Evolutionary conservation across 2,329 filamentous ascomycete species (phyloP).

Genomic region (Aspergillus sp.): DNA sequence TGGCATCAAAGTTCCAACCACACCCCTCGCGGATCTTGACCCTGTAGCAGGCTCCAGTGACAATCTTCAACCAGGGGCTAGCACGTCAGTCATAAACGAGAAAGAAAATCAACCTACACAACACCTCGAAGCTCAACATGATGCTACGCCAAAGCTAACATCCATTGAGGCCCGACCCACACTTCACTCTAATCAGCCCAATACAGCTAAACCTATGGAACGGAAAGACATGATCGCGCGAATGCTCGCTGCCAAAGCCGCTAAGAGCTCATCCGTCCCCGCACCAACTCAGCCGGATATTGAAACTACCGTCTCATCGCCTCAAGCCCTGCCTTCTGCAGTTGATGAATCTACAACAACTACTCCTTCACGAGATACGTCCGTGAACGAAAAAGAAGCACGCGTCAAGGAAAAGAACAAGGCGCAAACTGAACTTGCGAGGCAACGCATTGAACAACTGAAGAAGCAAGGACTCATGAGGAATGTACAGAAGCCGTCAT

Average conservation of each 20-base stretch:
- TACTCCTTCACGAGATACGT: conserved; percentile 10
- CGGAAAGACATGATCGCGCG: conserved; percentile 76
- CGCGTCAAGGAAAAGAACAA: conserved; percentile 51
- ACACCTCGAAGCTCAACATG: background rate
- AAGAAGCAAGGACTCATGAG: conserved; percentile 53
- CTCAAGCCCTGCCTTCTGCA: conserved; percentile 4
- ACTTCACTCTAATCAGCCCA: conserved; percentile 13
- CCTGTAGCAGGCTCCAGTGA: background rate
- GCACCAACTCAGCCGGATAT: conserved; percentile 12
- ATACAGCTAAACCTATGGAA: conserved; percentile 53
- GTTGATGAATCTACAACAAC: conserved; percentile 9
- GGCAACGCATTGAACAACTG: conserved; percentile 76
- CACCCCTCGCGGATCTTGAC: conserved; percentile 6
- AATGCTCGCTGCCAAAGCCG: conserved; percentile 70
- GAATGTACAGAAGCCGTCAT: conserved; percentile 31
- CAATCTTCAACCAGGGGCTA: background rate
- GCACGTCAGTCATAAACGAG: background rate
- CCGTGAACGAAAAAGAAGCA: conserved; percentile 25
- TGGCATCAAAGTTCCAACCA: conserved; percentile 50
- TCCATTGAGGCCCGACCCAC: background rate
- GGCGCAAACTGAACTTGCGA: conserved; percentile 71
- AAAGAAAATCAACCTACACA: background rate
- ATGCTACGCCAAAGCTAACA: background rate
- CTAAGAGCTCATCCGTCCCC: conserved; percentile 44
- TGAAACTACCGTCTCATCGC: conserved; percentile 13